Evolutionary conservation across 2,329 filamentous ascomycete species (phyloP), one percentile per base, ranked within the genome.

Genomic region (Aspergillus transmontanensis): DNA sequence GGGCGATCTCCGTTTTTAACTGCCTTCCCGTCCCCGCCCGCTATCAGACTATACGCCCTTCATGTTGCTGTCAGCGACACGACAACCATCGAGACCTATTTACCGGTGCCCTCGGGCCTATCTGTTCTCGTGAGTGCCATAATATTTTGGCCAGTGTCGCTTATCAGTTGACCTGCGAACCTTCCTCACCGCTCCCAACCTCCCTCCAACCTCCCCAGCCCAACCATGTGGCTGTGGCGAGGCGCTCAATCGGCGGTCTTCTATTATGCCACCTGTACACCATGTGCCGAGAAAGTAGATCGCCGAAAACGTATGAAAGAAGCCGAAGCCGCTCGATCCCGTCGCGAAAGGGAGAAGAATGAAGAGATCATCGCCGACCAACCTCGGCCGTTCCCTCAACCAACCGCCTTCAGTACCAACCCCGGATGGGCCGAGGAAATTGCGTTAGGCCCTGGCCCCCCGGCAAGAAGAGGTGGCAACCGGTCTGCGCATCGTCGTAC

Each of bases 361-460:
- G 86, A 90, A 69, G 85, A 85, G 60, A 66, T 80, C 36, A 66
- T 81, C n/a, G 77, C 76, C 62, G 87, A 93, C 67, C 87, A 93
- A 74, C 91, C 92, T 0, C 87, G 86, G 46, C 78, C 88, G 12
- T 95, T 96, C 76, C 85, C 88, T 57, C 93, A 97, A 72, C 93
- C 90, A 1, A 77, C 76, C 6, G 91, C 93, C 1, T 95, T 93
- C 71, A 90, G 89, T 72, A 96, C 93, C 32, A 97, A 97, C 72
- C 89, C 90, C 14, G 92, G 92, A 79, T 97, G 94, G 94, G 83
- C 86, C 36, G 91, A 95, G 73, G 94, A 97, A 78, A 96, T 97
- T 68, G 84, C 83, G 66, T 85, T 94, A 79, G 94, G 94, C 0
- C 94, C 94, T 2, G 88, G 87, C 3, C 85, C 91, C 41, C 89